Percentiles rank a stretch among this genome's conserved stretches.
Evolutionary conservation across 768 basidiomycete genomes (phyloP).

Genomic region (Mycena indigotica): DNA sequence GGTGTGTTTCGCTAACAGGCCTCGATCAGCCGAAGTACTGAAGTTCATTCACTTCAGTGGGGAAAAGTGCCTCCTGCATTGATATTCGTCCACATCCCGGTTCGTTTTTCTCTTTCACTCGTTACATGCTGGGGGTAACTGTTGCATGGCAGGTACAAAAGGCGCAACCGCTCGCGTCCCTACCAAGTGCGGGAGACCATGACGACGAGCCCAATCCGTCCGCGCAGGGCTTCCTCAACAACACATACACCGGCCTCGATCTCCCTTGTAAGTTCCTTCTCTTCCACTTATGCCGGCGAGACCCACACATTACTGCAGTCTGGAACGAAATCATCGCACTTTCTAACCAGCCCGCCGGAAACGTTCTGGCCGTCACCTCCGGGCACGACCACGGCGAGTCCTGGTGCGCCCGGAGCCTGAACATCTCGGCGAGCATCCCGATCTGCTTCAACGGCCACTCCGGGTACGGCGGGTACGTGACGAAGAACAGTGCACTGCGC

Average conservation of each 20-base stretch:
- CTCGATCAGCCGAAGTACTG: neutral
- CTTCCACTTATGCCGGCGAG: neutral
- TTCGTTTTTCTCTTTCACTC: neutral
- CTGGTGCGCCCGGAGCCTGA: conserved; percentile 22
- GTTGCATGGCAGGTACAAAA: conserved; percentile 15
- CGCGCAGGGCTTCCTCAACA: conserved; percentile 22
- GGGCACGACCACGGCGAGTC: conserved; percentile 27
- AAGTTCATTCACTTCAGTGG: conserved; percentile 8
- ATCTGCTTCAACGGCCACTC: conserved; percentile 26
- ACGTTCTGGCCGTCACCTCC: conserved; percentile 22
- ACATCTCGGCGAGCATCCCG: conserved; percentile 16
- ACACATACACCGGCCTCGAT: conserved; percentile 22
- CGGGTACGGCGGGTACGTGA: conserved; percentile 23
- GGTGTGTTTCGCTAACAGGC: conserved; percentile 3
- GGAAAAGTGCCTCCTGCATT: conserved; percentile 18
- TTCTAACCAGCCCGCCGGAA: conserved; percentile 9
- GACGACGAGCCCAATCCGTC: conserved; percentile 24
- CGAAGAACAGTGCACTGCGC: conserved; percentile 18
- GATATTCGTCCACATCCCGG: conserved; percentile 24
- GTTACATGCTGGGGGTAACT: neutral
- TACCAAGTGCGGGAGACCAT: conserved; percentile 20
- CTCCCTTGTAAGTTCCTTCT: conserved; percentile 15
- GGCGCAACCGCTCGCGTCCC: conserved; percentile 16
- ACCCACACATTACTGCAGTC: conserved; percentile 1
- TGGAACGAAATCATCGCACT: conserved; percentile 20